Conservation (phyloP, 2,329 filamentous ascomycete species). For the Beauveria brongniartii region DNA sequence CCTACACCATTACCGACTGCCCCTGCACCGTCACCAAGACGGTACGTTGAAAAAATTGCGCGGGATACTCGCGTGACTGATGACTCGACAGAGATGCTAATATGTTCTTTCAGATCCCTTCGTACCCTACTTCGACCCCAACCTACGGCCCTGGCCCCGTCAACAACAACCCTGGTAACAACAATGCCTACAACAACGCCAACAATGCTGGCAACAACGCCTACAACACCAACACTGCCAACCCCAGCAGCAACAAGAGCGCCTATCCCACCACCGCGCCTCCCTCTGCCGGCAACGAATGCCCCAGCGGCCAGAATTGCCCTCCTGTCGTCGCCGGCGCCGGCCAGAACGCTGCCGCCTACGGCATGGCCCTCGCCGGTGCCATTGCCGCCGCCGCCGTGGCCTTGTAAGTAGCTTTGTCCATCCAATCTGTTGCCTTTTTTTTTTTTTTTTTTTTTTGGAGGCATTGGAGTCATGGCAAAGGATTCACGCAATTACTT, state of each 20-base stretch:
- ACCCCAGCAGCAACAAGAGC: neutral
- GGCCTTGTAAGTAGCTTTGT: conserved; percentile 19
- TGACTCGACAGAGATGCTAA: conserved; percentile 18
- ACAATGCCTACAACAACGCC: neutral
- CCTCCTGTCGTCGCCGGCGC: conserved; percentile 15
- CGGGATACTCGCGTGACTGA: no score
- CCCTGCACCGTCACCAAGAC: conserved; percentile 35
- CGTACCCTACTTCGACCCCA: neutral
- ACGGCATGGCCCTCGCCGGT: conserved; percentile 20
- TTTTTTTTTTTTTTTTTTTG: no score
- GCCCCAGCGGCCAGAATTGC: neutral
- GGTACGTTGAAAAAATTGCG: neutral
- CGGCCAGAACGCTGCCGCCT: conserved; percentile 13
- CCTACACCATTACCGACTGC: conserved; percentile 47
- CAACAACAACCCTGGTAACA: neutral
- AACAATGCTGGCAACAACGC: neutral
- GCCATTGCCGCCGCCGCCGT: conserved; percentile 19
- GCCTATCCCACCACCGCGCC: neutral
- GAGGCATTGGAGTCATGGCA: neutral
- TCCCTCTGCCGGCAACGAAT: neutral
- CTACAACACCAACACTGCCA: neutral
- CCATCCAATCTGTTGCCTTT: no score
- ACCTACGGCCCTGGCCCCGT: no score
- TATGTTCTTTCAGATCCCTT: neutral
- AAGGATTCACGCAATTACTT: neutral